Base-by-base conservation (phyloP, 1,284 basidiomycete species). In the Peniophora sp. region DNA sequence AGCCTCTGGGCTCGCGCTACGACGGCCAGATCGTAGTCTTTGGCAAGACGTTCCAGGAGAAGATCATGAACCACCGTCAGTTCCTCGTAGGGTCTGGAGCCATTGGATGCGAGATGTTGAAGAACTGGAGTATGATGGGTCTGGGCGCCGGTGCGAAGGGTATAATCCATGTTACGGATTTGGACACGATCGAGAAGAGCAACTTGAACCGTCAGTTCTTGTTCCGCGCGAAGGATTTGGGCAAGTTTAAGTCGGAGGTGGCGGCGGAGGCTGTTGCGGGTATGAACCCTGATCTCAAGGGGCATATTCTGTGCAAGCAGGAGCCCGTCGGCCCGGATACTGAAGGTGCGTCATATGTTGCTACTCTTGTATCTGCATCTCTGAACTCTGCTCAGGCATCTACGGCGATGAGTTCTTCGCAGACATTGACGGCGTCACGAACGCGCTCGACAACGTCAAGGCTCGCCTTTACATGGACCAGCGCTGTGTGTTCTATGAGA, bases 81-180 rank as follows among this genome's bases (percentile, higher is more conserved):
- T 99, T 99, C 80, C 79, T 99, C 25, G 97, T 99, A 49, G 97
- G 97, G 8, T 88, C 96, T 20, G 97, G 97, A 53, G 97, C 97
- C 45, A 99, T 99, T 65, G 97, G 97, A 22, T 99, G 97, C 65
- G 97, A 99, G 72, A 99, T 99, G 97, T 73, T 99, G 63, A 99
- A 99, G 78, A 99, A 99, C 70, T 99, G 97, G 97, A 89, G 91
- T 61, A 94, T 99, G 93, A 97, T 99, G 82, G 97, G 97, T 58
- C 74, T 99, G 46, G 96, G 83, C 12, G 80, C 87, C 39, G 92
- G 91, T 2, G 75, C 83, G 14, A 74, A 85, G 50, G 97, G 93
- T 20, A 72, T 80, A 50, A 93, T 99, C 55, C 85, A 95, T 63
- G 93, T 99, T 49, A 99, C 97, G 14, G 97, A 99, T 68, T 73